Evolutionary conservation across 495 filamentous ascomycete genomes (phyloP), one percentile per base, ranked within the genome.

Genomic region (Cercophora scortea): DNA sequence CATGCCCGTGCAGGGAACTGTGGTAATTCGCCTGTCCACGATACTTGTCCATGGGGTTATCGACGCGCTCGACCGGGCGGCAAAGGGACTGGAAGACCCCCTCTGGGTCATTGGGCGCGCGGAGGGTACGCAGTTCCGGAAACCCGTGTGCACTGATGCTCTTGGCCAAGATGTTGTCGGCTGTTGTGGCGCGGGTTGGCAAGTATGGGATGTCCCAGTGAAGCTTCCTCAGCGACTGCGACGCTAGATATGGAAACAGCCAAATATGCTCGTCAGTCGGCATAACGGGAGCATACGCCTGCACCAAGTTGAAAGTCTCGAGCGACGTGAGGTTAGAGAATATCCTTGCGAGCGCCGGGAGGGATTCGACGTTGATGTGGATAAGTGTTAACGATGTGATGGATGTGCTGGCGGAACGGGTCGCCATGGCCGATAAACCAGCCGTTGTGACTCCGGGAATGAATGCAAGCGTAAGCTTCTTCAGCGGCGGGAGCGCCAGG

Each of bases 171-270:
- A 89, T 81, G 6, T 69, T 74, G 52, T 89, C 89, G 9, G 89
- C 86, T 16, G 59, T 52, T 36, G 70, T 75, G 18, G 72, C 63
- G 15, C 61, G 55, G 11, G 64, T 54, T 7, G 70, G 64, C 12
- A 72, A 61, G 51, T 71, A 69, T 1, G 85, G 79, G 25, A 91
- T 79, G 59, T 95, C 88, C 91, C 91, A 93, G 68, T 93, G 88
- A 12, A 93, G 70, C 48, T 79, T 81, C 51, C 80, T 70, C 0
- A 95, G 76, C 16, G 75, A 80, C 1, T 68, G 63, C 0, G 84
- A 91, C 2, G 84, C 84, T 6, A 95, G 72, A 51, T 89, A 81
- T 0, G 85, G 86, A 54, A 76, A 75, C 16, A 81, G 67, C 67
- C 83, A 83, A 38, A 87, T 75, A 46, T 85, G 79, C 18, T 75